Conservation (phyloP, 2,329 filamentous ascomycete species). For the Trichoderma sp. region DNA sequence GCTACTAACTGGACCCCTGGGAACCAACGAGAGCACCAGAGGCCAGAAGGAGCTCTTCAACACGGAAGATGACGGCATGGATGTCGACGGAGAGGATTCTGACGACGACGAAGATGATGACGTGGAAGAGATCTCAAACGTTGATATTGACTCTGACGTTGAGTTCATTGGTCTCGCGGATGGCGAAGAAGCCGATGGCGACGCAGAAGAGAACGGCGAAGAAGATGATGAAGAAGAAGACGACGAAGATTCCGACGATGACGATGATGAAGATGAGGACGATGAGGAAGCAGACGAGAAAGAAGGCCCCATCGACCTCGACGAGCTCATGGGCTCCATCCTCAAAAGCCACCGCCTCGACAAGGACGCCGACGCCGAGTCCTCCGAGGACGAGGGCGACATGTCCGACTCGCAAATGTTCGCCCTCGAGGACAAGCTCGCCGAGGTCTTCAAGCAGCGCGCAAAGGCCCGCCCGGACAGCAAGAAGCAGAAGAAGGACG, state of each 20-base stretch:
- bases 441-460: constrained; percentile 80
- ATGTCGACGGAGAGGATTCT: constrained; percentile 48
- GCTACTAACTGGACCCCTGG: constrained; percentile 66
- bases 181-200: constrained; percentile 44
- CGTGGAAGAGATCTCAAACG: constrained; percentile 45
- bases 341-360: constrained; percentile 70
- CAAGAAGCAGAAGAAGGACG: constrained; percentile 84
- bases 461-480: constrained; percentile 63
- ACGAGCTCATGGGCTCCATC: constrained; percentile 75
- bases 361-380: constrained; percentile 57
- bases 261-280: constrained; percentile 44
- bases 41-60: constrained; percentile 87
- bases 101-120: constrained; percentile 48
- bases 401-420: constrained; percentile 98
- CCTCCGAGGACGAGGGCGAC: constrained; percentile 67
- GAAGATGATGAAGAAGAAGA: constrained; percentile 46
- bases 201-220: constrained; percentile 48
- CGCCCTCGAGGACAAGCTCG: constrained; percentile 77
- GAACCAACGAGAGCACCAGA: constrained; percentile 75
- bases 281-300: constrained; percentile 46
- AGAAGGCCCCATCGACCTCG: constrained; percentile 54
- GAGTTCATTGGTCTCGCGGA: constrained; percentile 50
- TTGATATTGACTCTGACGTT: constrained; percentile 48
- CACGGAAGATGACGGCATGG: constrained; percentile 62
- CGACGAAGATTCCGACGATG: constrained; percentile 48